Percentiles rank a stretch among this genome's conserved stretches.
phyloP scores from a whole-genome alignment of 2,329 filamentous ascomycete species.

The Calonectria ilicicola region DNA sequence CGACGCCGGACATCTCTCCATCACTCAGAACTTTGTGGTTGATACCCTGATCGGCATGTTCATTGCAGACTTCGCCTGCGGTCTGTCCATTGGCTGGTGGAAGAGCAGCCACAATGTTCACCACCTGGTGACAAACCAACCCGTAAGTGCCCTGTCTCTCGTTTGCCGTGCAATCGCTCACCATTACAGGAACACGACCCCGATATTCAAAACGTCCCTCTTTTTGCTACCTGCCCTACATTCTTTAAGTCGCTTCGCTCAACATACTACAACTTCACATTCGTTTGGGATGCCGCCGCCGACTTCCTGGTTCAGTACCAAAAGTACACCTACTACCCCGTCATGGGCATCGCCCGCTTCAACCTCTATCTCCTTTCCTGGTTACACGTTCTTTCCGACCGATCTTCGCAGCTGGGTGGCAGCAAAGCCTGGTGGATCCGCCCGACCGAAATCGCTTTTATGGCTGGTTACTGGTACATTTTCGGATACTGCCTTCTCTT shows the following conservation, averaged over 20 bases:
- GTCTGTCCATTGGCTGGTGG: conserved; percentile 77
- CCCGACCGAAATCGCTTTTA: conserved; percentile 72
- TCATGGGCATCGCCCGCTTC: conserved; percentile 77
- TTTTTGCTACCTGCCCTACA: conserved; percentile 75
- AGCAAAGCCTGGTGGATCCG: conserved; percentile 75
- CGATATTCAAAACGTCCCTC: conserved; percentile 74
- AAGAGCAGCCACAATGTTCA: conserved; percentile 78
- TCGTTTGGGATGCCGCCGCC: conserved; percentile 72
- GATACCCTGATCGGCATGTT: conserved; percentile 73
- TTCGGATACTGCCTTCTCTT: conserved; percentile 76
- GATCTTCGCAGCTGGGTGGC: conserved; percentile 66
- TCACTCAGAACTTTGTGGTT: conserved; percentile 68
- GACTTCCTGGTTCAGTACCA: conserved; percentile 72
- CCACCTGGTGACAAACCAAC: conserved; percentile 74
- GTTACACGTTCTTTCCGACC: conserved; percentile 70
- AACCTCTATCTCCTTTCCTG: conserved; percentile 78
- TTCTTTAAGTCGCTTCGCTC: conserved; percentile 75
- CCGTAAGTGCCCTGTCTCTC: conserved; percentile 48
- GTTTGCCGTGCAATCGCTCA: not conserved
- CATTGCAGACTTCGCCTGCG: conserved; percentile 74
- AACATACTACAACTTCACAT: conserved; percentile 74
- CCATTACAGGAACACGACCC: conserved; percentile 63
- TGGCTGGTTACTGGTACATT: conserved; percentile 74
- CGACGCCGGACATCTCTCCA: conserved; percentile 73
- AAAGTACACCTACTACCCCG: conserved; percentile 75